Conservation (phyloP, 2,329 filamentous ascomycete species). For the Nannizzia gypsea region DNA sequence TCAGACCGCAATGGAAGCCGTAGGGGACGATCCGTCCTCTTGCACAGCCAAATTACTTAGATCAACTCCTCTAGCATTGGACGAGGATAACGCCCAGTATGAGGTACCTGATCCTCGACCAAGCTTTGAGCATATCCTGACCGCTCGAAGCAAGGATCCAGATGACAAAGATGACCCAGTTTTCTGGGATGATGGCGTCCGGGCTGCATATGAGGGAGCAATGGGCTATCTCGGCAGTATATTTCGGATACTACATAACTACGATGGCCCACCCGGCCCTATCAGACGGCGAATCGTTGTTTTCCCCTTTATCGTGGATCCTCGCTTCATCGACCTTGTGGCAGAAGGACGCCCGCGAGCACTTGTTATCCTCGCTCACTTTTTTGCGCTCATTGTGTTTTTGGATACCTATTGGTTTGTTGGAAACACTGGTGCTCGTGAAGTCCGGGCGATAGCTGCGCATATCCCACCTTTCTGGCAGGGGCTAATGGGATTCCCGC, state of each 20-base stretch:
- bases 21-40: not conserved
- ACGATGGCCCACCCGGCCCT: not conserved
- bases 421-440: not conserved
- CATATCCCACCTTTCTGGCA: not conserved
- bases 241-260: not conserved
- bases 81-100: not conserved
- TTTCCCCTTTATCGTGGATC: slow-evolving; percentile 3
- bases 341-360: not conserved
- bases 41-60: not conserved
- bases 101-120: not conserved
- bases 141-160: not conserved
- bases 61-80: not conserved
- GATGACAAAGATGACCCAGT: not conserved
- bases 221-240: not conserved
- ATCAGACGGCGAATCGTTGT: not conserved
- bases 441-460: not conserved
- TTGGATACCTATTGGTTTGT: slow-evolving; percentile 1
- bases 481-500: not conserved
- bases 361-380: not conserved
- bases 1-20: not conserved
- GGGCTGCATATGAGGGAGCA: not conserved
- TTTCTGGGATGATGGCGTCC: not conserved
- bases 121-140: not conserved
- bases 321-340: slow-evolving; percentile 1
- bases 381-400: not conserved